Evolutionary conservation across 441 rosid genomes (phyloP).

Genomic region (Pelargonium exstipulatum): DNA sequence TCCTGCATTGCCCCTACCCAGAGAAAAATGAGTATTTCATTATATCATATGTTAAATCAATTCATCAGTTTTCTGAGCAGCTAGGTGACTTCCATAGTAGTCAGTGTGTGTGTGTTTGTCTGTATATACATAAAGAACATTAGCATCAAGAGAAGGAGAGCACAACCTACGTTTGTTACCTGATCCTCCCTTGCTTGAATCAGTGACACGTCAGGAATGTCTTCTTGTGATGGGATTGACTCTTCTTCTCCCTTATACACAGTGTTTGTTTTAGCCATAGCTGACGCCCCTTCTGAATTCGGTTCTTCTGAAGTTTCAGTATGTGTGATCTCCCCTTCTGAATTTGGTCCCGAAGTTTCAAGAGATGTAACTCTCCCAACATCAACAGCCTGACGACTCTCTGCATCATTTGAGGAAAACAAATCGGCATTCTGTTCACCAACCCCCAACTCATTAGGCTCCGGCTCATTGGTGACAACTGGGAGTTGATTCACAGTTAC

Average conservation of each 20-base stretch:
- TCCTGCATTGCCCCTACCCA: constrained; percentile 98
- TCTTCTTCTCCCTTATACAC: constrained; percentile 32
- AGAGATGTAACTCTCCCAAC: constrained; percentile 25
- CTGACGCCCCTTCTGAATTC: constrained; percentile 21
- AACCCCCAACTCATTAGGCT: constrained; percentile 20
- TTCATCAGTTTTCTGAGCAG: constrained; percentile 21
- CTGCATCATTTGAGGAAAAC: constrained; percentile 32
- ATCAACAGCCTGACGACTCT: constrained; percentile 25
- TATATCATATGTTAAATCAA: constrained; percentile 40
- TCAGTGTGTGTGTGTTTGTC: constrained; percentile 8
- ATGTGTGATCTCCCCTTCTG: constrained; percentile 37
- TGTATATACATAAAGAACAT: constrained; percentile 13
- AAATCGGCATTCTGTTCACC: constrained; percentile 30
- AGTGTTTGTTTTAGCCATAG: constrained; percentile 31
- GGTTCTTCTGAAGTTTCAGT: constrained; percentile 8
- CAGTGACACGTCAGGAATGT: constrained; percentile 43
- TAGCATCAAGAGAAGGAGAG: constrained; percentile 46
- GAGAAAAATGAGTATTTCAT: constrained; percentile 75
- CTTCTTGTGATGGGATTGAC: constrained; percentile 31
- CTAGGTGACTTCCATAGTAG: constrained; percentile 20
- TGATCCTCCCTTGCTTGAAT: constrained; percentile 56
- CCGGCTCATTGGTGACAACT: constrained; percentile 26
- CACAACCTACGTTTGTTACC: constrained; percentile 87
- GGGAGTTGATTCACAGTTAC: constrained; percentile 34
- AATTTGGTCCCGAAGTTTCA: constrained; percentile 26